Base-by-base conservation (phyloP, 169 alveolate genomes). In the Eimeria praecox region DNA sequence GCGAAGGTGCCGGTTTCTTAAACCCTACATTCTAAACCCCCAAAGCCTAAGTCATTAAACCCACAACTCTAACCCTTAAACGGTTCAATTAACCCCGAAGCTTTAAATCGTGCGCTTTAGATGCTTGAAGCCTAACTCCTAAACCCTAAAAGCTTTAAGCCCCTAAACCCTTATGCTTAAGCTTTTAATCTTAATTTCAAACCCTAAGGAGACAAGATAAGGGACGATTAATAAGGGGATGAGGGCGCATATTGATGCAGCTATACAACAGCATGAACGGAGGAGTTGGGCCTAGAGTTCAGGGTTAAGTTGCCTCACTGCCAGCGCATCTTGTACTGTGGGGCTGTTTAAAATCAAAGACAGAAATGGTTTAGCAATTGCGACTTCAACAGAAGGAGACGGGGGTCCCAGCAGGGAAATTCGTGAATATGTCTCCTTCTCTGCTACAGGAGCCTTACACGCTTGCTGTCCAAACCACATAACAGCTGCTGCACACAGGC, bases 401-500 rank as follows among this genome's bases (percentile, higher is more conserved):
- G 90, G 73, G 49, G 90, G 66, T 1, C 88, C 88, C 62, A 38
- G 88, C 88, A 78, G 59, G 33, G 20, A 16, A 3, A 6, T 42
- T 2, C 42, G 59, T 12, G 88, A 6, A 78, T 35, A 5, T 42
- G 30, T 62, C 42, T 38, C 88, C 42, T 59, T 62, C 62, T 14
- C 62, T 42, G 42, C 88, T 24, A 18, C 35, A 8, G 35, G 33
- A 4, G 40, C 62, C 62, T 12, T 62, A 14, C 33, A 10, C 62
- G 59, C 30, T 24, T 27, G 71, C 12, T 16, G 66, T 46, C 90
- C 52, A 33, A 10, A 64, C 90, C 90, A 82, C 33, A 64, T 22
- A 24, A 82, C 73, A 30, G 90, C 90, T 46, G 66, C 90, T 22
- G 66, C 69, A 64, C 90, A 82, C n/a, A 82, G 90, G 16, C 35